phyloP scores from a whole-genome alignment of 768 basidiomycete species.

The Cyclocybe aegerita region DNA sequence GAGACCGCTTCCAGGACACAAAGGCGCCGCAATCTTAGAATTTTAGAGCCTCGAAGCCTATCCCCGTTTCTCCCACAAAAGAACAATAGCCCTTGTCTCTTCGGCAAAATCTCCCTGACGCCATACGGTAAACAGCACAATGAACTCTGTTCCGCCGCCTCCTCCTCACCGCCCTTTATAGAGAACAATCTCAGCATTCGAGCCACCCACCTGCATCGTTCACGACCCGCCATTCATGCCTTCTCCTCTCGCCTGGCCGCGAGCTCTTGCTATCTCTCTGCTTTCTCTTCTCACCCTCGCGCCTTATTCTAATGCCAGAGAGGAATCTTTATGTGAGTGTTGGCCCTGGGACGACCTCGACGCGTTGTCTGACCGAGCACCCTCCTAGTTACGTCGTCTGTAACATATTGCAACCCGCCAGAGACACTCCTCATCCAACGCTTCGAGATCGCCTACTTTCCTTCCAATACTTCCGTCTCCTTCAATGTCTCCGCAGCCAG shows the following conservation, averaged over 20 bases:
- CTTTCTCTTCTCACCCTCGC: constrained; percentile 32
- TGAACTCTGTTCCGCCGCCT: constrained; percentile 3
- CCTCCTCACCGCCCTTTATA: constrained; percentile 6
- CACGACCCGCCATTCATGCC: constrained; percentile 42
- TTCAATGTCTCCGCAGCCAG: constrained; percentile 89
- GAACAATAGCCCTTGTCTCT: constrained; percentile 19
- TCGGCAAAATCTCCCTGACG: constrained; percentile 10
- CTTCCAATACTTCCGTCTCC: constrained; percentile 66
- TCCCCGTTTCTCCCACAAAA: constrained; percentile 15
- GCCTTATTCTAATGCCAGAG: constrained; percentile 42
- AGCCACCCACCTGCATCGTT: constrained; percentile 12
- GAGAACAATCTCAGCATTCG: constrained; percentile 9
- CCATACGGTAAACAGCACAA: constrained; percentile 19
- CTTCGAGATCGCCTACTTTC: constrained; percentile 73
- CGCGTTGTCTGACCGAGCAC: background rate
- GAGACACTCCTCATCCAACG: constrained; percentile 77
- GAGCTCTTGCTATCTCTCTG: constrained; percentile 45
- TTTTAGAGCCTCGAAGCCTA: constrained; percentile 6
- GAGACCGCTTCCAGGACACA: constrained; percentile 5
- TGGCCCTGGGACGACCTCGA: constrained; percentile 14
- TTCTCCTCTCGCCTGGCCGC: constrained; percentile 75
- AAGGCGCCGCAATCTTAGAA: constrained; percentile 1
- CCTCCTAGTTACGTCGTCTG: constrained; percentile 74
- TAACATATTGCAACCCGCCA: constrained; percentile 84
- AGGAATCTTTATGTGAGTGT: constrained; percentile 62